phyloP scores from a whole-genome alignment of 805 yeast genomes.

The Yamadazyma olivae region DNA sequence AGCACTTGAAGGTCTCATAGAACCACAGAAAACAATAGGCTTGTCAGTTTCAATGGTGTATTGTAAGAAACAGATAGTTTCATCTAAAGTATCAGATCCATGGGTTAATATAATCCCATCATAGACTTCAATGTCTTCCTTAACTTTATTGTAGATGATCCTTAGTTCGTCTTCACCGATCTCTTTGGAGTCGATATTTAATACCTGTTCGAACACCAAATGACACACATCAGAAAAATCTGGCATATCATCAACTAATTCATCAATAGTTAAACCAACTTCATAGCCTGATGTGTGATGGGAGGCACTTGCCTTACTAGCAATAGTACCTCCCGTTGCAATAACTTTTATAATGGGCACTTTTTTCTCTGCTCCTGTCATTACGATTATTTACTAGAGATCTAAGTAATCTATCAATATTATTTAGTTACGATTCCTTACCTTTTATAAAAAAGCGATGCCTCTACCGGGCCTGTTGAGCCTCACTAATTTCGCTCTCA shows the following conservation, averaged over 20 bases:
- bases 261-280: slow-evolving; percentile 45
- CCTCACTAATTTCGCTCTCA: too few species aligned
- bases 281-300: slow-evolving; percentile 44
- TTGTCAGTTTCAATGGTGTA: slow-evolving; percentile 40
- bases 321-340: slow-evolving; percentile 48
- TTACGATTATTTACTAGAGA: too few species aligned
- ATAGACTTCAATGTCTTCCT: slow-evolving; percentile 40
- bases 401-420: too few species aligned
- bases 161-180: slow-evolving; percentile 45
- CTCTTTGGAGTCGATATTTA: slow-evolving; percentile 61
- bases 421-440: too few species aligned
- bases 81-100: slow-evolving; percentile 71
- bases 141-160: slow-evolving; percentile 44
- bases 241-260: slow-evolving; percentile 52
- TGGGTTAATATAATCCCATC: slow-evolving; percentile 67
- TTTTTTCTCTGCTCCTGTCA: too few species aligned
- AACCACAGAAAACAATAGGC: slow-evolving; percentile 68
- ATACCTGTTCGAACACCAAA: slow-evolving; percentile 59
- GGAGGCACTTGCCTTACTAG: slow-evolving; percentile 37
- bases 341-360: slow-evolving; percentile 38
- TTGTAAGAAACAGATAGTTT: slow-evolving; percentile 63
- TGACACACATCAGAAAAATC: slow-evolving; percentile 52
- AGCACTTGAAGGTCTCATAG: slow-evolving; percentile 72
- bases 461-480: too few species aligned
- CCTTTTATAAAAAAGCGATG: too few species aligned